A percentile compares a stretch with the other conserved stretches of the same genome.
Evolutionary conservation across 306 rosid species (phyloP).

Genomic region (Glycine latifolia): DNA sequence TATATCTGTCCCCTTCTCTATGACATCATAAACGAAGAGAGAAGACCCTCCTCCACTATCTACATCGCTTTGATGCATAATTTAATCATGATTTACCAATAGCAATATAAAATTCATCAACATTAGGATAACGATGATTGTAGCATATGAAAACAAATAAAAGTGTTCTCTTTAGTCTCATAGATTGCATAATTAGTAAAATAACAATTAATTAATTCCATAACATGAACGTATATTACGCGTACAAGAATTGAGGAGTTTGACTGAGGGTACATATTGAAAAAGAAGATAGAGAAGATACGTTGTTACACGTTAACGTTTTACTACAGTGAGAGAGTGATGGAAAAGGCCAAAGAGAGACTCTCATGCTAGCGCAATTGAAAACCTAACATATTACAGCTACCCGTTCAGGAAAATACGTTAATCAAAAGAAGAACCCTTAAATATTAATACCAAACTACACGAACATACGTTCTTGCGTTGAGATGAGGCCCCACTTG

Average conservation of each 20-base stretch:
- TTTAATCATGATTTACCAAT: not conserved
- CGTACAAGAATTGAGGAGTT: slow-evolving; percentile 20
- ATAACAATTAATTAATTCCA: not conserved
- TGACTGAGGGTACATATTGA: slow-evolving; percentile 4
- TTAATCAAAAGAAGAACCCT: not conserved
- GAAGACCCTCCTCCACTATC: not conserved
- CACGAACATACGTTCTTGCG: not conserved
- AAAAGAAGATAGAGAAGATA: not conserved
- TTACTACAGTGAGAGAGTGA: slow-evolving; percentile 11
- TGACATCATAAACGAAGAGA: slow-evolving; percentile 38
- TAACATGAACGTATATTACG: slow-evolving; percentile 1
- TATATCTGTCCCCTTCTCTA: slow-evolving; percentile 44
- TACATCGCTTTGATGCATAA: slow-evolving; percentile 21
- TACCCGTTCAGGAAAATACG: slow-evolving; percentile 29
- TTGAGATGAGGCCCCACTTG: slow-evolving; percentile 15
- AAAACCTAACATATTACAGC: not conserved
- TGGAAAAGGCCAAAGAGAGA: slow-evolving; percentile 4
- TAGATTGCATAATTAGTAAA: not conserved
- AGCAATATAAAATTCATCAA: not conserved
- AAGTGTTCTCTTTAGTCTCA: not conserved
- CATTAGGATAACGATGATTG: not conserved
- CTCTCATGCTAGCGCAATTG: slow-evolving; percentile 23
- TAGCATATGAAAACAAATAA: not conserved
- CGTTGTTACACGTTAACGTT: not conserved
- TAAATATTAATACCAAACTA: not conserved